Conservation (phyloP, 2,329 filamentous ascomycete genomes). For the Aspergillus nomiae region DNA sequence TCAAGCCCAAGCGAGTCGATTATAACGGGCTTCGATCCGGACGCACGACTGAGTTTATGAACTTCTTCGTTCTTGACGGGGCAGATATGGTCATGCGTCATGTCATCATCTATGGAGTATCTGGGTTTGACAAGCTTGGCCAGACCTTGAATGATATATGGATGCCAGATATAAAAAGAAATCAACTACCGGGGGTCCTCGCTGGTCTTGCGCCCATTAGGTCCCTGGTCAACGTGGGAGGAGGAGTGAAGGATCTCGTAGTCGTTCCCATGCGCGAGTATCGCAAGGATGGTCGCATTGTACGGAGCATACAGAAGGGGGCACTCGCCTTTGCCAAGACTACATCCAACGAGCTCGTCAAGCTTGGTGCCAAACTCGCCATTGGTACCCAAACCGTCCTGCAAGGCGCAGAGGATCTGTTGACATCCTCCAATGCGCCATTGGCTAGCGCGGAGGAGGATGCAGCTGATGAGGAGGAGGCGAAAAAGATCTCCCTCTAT, state of each 20-base stretch:
- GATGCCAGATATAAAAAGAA: slow-evolving; percentile 88
- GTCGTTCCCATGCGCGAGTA: slow-evolving; percentile 92
- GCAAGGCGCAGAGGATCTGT: slow-evolving; percentile 81
- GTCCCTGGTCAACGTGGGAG: slow-evolving; percentile 86
- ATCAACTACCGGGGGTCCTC: slow-evolving; percentile 85
- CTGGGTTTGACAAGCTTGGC: slow-evolving; percentile 86
- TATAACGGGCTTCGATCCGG: slow-evolving; percentile 91
- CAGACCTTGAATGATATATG: slow-evolving; percentile 92
- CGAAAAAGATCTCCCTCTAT: slow-evolving; percentile 83
- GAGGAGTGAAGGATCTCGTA: slow-evolving; percentile 81
- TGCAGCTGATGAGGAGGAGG: slow-evolving; percentile 66
- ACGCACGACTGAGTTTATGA: slow-evolving; percentile 97
- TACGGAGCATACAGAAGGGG: slow-evolving; percentile 90
- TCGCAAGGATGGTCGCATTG: slow-evolving; percentile 86
- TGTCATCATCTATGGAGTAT: slow-evolving; percentile 88
- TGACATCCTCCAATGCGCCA: slow-evolving; percentile 45
- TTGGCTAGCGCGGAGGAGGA: slow-evolving; percentile 59
- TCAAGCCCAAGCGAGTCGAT: slow-evolving; percentile 97
- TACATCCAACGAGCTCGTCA: slow-evolving; percentile 91
- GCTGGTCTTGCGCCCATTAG: slow-evolving; percentile 88
- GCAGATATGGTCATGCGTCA: slow-evolving; percentile 83
- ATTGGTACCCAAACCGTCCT: slow-evolving; percentile 94
- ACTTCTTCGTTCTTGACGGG: slow-evolving; percentile 90
- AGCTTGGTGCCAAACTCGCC: slow-evolving; percentile 88
- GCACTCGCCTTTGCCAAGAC: slow-evolving; percentile 87